Base-by-base conservation (phyloP, 257 asterid species). In the Ophiorrhiza pumila region DNA sequence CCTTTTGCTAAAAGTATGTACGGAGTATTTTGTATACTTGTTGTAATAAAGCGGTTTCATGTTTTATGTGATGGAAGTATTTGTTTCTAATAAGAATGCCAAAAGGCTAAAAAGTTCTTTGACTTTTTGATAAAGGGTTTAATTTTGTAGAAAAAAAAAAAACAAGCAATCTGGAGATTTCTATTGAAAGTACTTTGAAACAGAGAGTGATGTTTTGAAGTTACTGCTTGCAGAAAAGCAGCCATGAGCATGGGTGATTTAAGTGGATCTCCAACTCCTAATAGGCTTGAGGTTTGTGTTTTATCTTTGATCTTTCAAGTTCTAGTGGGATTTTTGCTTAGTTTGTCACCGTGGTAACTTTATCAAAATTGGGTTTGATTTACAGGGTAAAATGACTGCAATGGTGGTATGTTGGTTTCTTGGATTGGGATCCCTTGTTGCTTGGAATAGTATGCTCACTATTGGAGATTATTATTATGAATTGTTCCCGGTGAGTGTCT, bases 231-330 rank as follows among this genome's bases (percentile, higher is more conserved):
- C 71, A 61, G 71, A 61, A 23, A 73, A 69, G 73, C 61, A 76
- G 69, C 71, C 63, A 81, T 82, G 90, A 56, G 56, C 53, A 73
- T 25, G 27, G 69, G 0, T 46, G 80, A 80, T 43, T 57, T 78
- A 6, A 71, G 52, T 52, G 81, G 22, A 2, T 64, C 49, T 42
- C 49, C 91, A 47, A 65, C 20, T 63, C 89, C 90, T 39, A 79
- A 88, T 37, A 87, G 86, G 85, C 86, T 92, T 78, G 92, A 90
- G 96, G 97, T 92, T 79, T 71, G 60, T 32, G 42, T 11, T n/a
- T n/a, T 13, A 3, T 22, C 20, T 34, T 37, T 7, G 43, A n/a
- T 49, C 7, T 29, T n/a, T 50, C 60, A 41, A 55, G 4, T 25
- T 35, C 35, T 7, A 25, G 0, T 2, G 25, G 59, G 45, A 41